Percentiles rank a stretch among this genome's conserved stretches.
These are phyloP conservation scores for Coix lacrymajobi DNA, from an alignment of 176 grass and related monocot species.

Conservation along the genomic window DNA sequence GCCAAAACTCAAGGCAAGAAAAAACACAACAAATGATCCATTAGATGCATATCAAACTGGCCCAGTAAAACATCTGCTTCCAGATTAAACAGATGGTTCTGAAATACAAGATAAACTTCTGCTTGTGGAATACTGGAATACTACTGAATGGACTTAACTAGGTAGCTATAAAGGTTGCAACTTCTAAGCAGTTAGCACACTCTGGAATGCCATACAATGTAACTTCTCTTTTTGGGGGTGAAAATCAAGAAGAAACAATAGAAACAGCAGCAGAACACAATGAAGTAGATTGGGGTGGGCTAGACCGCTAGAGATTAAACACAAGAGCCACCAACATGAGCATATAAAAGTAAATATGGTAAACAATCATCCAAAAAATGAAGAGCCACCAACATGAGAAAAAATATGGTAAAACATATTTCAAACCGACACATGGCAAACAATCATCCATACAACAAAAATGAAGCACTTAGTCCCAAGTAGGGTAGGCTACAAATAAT, in stretches of 20 bases:
- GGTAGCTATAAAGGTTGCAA: neutral
- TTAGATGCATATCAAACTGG: neutral
- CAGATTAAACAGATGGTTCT: slow-evolving; percentile 5
- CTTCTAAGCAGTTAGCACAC: neutral
- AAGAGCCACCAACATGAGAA: neutral
- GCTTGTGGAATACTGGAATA: neutral
- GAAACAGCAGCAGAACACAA: neutral
- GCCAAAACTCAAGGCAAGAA: neutral
- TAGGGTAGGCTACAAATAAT: neutral
- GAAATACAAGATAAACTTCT: slow-evolving; percentile 9
- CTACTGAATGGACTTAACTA: slow-evolving; percentile 4
- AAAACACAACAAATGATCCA: slow-evolving; percentile 11
- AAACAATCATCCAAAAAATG: neutral
- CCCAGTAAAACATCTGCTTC: neutral
- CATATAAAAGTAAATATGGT: neutral
- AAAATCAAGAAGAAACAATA: neutral
- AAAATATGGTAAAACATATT: neutral
- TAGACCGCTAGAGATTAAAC: neutral
- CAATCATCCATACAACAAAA: neutral
- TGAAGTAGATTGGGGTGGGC: neutral
- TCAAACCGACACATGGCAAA: neutral
- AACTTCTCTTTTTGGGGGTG: neutral
- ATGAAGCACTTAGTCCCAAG: neutral
- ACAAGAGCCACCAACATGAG: neutral
- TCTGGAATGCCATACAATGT: neutral